These are phyloP conservation scores for Wickerhamiella shivajii DNA, from an alignment of 805 yeast genomes.

Conservation along the genomic window DNA sequence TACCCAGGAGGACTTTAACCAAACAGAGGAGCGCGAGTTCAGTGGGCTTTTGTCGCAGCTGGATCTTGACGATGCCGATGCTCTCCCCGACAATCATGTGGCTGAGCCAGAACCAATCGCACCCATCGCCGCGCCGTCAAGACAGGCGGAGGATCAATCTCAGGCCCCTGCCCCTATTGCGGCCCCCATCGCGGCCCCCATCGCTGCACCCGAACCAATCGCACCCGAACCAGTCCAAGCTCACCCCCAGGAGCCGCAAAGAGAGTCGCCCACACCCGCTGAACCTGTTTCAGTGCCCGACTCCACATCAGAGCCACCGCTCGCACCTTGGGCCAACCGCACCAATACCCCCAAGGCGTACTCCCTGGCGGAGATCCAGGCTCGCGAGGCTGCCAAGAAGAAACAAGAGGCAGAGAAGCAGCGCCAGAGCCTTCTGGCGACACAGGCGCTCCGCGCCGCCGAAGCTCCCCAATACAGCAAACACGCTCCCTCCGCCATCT, in stretches of 20 bases:
- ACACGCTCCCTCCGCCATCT: constrained; percentile 14
- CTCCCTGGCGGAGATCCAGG: constrained; percentile 23
- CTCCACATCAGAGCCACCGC: constrained; percentile 2
- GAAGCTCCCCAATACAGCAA: background rate
- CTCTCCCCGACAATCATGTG: background rate
- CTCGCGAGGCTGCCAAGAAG: constrained; percentile 19
- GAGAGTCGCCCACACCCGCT: background rate
- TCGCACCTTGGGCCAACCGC: constrained; percentile 20
- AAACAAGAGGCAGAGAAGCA: constrained; percentile 11
- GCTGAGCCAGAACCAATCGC: background rate
- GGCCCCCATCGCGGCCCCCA: constrained; percentile 3
- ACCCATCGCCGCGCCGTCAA: no score
- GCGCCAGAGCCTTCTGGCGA: background rate
- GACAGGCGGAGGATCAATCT: no score
- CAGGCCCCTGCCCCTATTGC: constrained; percentile 3
- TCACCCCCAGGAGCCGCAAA: constrained; percentile 1
- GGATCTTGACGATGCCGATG: constrained; percentile 2
- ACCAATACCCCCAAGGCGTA: constrained; percentile 12
- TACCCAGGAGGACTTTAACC: background rate
- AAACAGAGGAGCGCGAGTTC: constrained; percentile 2
- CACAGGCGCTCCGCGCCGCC: constrained; percentile 2
- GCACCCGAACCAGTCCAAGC: constrained; percentile 1
- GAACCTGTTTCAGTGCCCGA: background rate
- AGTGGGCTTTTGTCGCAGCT: constrained; percentile 7
- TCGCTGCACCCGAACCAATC: constrained; percentile 9